These are phyloP conservation scores for Zygotorulaspora florentina DNA, from an alignment of 805 yeast species.

Conservation along the genomic window DNA sequence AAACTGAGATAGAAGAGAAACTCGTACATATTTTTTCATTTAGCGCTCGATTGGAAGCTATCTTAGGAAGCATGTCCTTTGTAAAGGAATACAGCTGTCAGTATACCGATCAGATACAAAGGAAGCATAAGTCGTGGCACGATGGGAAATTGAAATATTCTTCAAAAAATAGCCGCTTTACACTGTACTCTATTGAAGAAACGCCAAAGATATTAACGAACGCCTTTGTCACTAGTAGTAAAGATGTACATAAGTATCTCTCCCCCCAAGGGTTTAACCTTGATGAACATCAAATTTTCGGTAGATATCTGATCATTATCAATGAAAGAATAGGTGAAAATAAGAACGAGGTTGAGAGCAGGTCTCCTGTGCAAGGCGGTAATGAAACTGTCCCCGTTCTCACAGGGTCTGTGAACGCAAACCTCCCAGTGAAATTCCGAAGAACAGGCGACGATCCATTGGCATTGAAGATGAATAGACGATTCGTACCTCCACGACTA, in stretches of 20 bases:
- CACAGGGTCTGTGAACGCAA: background rate
- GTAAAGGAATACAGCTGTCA: constrained; percentile 28
- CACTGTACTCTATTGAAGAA: constrained; percentile 24
- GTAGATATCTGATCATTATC: constrained; percentile 25
- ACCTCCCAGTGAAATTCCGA: background rate
- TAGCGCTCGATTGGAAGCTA: no score
- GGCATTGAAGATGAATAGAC: constrained; percentile 28
- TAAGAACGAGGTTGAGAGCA: constrained; percentile 2
- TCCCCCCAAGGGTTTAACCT: constrained; percentile 23
- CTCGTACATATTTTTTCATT: no score
- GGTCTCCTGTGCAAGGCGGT: background rate
- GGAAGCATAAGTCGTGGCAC: constrained; percentile 35
- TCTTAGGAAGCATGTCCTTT: background rate
- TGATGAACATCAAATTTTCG: constrained; percentile 29
- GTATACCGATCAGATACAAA: constrained; percentile 31
- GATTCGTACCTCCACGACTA: constrained; percentile 29
- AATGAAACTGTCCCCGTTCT: background rate
- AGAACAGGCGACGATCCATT: constrained; percentile 8
- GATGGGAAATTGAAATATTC: constrained; percentile 31
- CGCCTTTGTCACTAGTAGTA: constrained; percentile 24
- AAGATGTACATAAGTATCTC: constrained; percentile 19
- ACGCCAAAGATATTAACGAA: constrained; percentile 21
- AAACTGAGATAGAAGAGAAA: no score
- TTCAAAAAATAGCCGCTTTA: constrained; percentile 21
- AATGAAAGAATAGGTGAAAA: constrained; percentile 17